phyloP scores from a whole-genome alignment of 208 protist species.

The Naegleria lovaniensis region DNA sequence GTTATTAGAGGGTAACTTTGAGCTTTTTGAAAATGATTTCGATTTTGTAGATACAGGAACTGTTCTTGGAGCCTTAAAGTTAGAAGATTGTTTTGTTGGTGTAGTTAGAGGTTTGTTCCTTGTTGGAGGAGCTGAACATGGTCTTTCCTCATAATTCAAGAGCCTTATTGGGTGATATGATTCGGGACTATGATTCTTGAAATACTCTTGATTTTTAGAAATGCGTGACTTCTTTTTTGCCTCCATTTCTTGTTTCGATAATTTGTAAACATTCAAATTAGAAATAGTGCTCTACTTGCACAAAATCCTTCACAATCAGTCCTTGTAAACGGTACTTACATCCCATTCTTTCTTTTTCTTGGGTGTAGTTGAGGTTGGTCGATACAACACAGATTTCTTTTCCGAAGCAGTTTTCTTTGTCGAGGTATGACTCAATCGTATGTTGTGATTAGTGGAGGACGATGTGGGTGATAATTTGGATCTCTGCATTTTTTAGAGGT shows the following conservation, averaged over 20 bases:
- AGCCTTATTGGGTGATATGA: neutral
- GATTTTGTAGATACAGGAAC: neutral
- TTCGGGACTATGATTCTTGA: neutral
- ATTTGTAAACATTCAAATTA: neutral
- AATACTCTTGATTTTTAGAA: neutral
- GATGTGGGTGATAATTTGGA: too few relatives aligned
- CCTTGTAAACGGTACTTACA: neutral
- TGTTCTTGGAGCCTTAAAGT: neutral
- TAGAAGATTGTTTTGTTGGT: neutral
- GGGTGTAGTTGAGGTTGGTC: neutral
- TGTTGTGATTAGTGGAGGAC: too few relatives aligned
- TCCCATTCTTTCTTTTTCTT: conserved; percentile 10
- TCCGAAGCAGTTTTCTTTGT: too few relatives aligned
- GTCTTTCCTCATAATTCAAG: neutral
- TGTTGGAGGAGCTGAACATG: neutral
- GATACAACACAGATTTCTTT: neutral
- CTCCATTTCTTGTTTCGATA: neutral
- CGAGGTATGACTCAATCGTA: too few relatives aligned
- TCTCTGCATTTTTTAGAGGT: too few relatives aligned
- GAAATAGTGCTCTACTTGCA: neutral
- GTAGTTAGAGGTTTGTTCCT: neutral
- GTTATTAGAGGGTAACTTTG: neutral
- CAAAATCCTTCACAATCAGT: too few relatives aligned
- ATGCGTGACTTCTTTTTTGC: neutral
- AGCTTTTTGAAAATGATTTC: neutral